phyloP scores from a whole-genome alignment of 1,139 yeast species.

The Meyerozyma sp. region DNA sequence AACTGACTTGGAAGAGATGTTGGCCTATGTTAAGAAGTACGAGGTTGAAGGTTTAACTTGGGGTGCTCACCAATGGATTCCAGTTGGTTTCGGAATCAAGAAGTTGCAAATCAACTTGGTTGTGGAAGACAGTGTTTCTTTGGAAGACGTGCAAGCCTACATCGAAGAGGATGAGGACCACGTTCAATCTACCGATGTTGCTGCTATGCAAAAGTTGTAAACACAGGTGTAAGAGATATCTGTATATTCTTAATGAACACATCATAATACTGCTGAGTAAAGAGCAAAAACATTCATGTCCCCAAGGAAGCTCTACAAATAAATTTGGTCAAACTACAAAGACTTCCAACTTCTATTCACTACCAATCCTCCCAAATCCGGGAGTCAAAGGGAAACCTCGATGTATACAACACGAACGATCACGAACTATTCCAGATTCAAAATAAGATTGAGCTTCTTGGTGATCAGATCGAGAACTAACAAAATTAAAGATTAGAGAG shows the following conservation, averaged over 20 bases:
- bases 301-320: no score
- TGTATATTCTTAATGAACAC: not conserved
- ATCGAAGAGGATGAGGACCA: constrained; percentile 98
- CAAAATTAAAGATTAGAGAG: no score
- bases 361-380: no score
- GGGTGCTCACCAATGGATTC: constrained; percentile 97
- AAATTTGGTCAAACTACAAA: no score
- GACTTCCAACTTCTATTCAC: no score
- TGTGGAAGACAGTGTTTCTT: constrained; percentile 93
- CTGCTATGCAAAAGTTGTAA: constrained; percentile 97
- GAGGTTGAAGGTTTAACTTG: constrained; percentile 91
- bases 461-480: no score
- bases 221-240: not conserved
- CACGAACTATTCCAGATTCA: no score
- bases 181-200: constrained; percentile 97
- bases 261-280: not conserved
- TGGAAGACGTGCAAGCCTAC: constrained; percentile 78
- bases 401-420: no score
- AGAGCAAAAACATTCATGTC: no score
- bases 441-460: no score
- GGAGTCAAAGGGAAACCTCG: no score
- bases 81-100: constrained; percentile 99
- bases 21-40: constrained; percentile 78
- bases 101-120: constrained; percentile 98
- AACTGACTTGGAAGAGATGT: constrained; percentile 86